Base-by-base conservation (phyloP, 805 yeast genomes). In the Saccharomycopsis vini region DNA sequence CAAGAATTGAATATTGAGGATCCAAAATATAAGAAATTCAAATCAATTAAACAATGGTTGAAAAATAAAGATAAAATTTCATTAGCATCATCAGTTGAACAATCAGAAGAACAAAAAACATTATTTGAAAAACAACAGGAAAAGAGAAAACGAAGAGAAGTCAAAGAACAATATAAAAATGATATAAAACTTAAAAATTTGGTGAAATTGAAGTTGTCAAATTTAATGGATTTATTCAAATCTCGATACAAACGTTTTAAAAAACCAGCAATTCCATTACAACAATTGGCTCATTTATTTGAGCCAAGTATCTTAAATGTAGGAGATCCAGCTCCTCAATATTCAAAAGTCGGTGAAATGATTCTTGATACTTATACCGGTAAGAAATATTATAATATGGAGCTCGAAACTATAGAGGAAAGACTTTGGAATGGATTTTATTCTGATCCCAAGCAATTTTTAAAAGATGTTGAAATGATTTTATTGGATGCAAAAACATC, bases 341-440 rank as follows among this genome's bases (percentile, higher is more conserved):
- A 70, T 51, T 71, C 71, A 16, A 74, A 72, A 47, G 74, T 72
- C 47, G 78, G 77, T 34, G 79, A 84, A 50, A 82, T 77, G 90
- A 85, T 92, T 52, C 62, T 78, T n/a, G 97, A 92, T 55, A 68
- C 75, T 9, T 62, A 78, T 0, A 81, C 95, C 0, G 94, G 92
- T 3, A 75, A 74, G 44, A 71, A 68, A 51, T 90, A 70, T 56
- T 73, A 70, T 64, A 92, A 92, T 54, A 92, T 92, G 84, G 98
- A 92, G 56, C 66, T 92, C 43, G 98, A 92, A 56, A 80, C 88
- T 15, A 76, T 92, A 28, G 98, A 92, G 57, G 97, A 92, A 58
- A 71, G 98, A 46, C 63, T 92, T 43, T 92, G 98, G 98, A 92
- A 92, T 61, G 98, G 98, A 0, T 92, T 64, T 60, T 92, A 92